Base-by-base conservation (phyloP, 2,329 filamentous ascomycete species). In the Colletotrichum truncatum region DNA sequence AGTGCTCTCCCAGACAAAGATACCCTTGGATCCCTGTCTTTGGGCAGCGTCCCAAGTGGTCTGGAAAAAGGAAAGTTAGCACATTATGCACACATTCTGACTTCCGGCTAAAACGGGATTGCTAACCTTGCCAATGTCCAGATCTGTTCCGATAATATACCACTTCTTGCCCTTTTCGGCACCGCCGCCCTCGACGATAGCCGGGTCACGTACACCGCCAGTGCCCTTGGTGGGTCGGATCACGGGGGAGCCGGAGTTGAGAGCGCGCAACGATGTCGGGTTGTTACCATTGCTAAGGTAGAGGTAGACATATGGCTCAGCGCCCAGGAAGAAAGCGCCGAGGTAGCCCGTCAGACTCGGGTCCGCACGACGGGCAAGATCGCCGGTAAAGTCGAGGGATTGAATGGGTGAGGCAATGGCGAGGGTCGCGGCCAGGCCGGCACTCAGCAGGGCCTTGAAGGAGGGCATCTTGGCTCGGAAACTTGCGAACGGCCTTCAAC, bases 91-190 rank as follows among this genome's bases (percentile, higher is more conserved):
- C 28, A 34, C 12, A 25, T 21, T 36, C 26, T 18, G 25, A 41
- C 2, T n/a, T n/a, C n/a, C n/a, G 46, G 25, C 26, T 4, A 2
- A 8, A 25, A 21, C 4, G 2, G 5, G 4, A 1, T 28, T 2
- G 1, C 48, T 45, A 21, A 81, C 80, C 70, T 77, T 82, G 45
- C 69, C 81, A 53, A 87, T 87, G 60, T 87, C 73, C 10, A 87
- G 72, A 68, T 87, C 85, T 0, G 84, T 87, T 2, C 84, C 84
- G 49, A 87, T 78, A 49, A 87, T 85, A 66, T 84, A 87, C 83
- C 84, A 86, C 73, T 85, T 86, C 68, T 76, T 78, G 0, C 81
- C 81, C 0, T 77, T 80, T 30, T 86, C 81, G 2, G 63, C 67
- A 3, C 83, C 83, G 3, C 80, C 81, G 2, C 82, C 82, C 8